Evolutionary conservation across 495 filamentous ascomycete genomes (phyloP).

Genomic region (Jackrogersella minutella): DNA sequence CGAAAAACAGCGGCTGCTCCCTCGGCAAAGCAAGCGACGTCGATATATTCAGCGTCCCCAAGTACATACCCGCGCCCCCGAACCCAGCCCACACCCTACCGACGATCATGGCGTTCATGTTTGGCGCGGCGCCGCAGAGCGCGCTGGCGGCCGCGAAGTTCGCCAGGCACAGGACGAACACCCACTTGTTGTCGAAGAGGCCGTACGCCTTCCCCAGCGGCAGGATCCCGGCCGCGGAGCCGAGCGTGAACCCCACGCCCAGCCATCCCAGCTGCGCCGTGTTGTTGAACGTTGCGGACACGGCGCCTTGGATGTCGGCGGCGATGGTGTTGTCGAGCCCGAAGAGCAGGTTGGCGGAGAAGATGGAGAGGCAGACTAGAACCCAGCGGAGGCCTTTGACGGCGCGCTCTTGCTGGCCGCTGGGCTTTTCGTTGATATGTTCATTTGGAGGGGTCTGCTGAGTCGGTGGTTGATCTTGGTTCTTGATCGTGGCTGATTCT

Average conservation of each 20-base stretch:
- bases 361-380: constrained; percentile 55
- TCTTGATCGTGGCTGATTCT: constrained; percentile 50
- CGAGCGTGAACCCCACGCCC: background rate
- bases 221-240: background rate
- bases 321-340: constrained; percentile 1
- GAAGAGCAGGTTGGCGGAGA: constrained; percentile 52
- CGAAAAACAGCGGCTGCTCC: constrained; percentile 31
- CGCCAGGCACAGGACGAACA: background rate
- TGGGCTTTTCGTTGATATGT: background rate
- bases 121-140: background rate
- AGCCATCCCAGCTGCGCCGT: background rate
- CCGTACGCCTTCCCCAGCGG: background rate
- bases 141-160: background rate
- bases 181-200: background rate
- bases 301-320: background rate
- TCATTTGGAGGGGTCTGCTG: constrained; percentile 18
- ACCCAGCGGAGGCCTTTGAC: constrained; percentile 45
- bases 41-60: background rate
- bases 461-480: constrained; percentile 23
- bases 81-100: background rate
- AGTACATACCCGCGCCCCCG: background rate
- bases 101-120: constrained; percentile 3
- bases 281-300: background rate
- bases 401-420: constrained; percentile 8
- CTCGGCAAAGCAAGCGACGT: background rate